These are phyloP conservation scores for Candolleomyces efflorescens DNA, from an alignment of 768 basidiomycete genomes.

Conservation along the genomic window DNA sequence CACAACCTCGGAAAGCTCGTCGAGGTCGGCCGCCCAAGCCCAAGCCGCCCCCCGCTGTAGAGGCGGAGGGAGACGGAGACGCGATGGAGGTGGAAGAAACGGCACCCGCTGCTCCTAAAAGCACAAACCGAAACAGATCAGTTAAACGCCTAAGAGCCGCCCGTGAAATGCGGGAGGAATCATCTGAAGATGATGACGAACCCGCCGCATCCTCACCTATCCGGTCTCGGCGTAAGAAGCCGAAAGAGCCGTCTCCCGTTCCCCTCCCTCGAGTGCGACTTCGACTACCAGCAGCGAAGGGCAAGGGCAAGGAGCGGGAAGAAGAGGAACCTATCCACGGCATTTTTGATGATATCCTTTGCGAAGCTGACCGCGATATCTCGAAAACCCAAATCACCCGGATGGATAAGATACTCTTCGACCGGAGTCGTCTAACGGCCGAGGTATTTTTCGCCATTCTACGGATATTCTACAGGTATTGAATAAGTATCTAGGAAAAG, in stretches of 20 bases:
- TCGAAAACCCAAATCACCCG: constrained; percentile 58
- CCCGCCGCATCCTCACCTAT: constrained; percentile 22
- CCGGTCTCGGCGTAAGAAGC: constrained; percentile 35
- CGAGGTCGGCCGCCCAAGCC: background rate
- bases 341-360: constrained; percentile 83
- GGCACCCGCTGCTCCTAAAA: background rate
- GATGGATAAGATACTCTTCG: constrained; percentile 67
- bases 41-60: background rate
- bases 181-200: constrained; percentile 57
- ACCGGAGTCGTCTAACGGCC: constrained; percentile 62
- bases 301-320: constrained; percentile 66
- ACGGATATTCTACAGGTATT: background rate
- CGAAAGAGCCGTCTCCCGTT: constrained; percentile 36
- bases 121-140: background rate
- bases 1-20: constrained; percentile 3
- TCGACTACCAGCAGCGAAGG: constrained; percentile 54
- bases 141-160: constrained; percentile 21
- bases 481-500: constrained; percentile 36
- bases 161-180: constrained; percentile 46
- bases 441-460: constrained; percentile 51
- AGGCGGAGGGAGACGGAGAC: constrained; percentile 16
- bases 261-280: constrained; percentile 44
- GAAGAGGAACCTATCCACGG: constrained; percentile 55
- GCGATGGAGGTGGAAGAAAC: constrained; percentile 30
- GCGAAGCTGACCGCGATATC: constrained; percentile 64